Base-by-base conservation (phyloP, 305 asterid species). In the Striga hermonthica region DNA sequence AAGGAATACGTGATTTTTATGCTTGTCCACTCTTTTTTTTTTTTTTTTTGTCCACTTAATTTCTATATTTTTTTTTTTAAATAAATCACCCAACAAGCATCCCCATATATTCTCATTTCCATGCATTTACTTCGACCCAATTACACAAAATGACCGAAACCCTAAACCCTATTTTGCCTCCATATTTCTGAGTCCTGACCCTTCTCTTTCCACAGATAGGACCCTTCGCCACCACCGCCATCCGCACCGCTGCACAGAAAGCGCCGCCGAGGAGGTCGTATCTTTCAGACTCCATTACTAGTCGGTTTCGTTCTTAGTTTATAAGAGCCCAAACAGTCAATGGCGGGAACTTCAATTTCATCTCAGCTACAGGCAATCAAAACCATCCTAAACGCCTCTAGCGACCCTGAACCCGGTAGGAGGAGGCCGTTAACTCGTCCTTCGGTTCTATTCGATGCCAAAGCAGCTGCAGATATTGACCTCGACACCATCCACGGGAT, bases 401-500 rank as follows among this genome's bases (percentile, higher is more conserved):
- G 78, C 22, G 93, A 85, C 13, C 67, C 88, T 0, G 97, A 86
- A 64, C 86, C 91, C 57, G 88, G 83, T 5, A 88, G 79, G 70
- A 73, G 79, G 50, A 86, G 86, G 15, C 95, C 97, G 8, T 65
- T 84, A 15, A 86, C 91, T 50, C 95, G 97, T 0, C 94, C 94
- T 53, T 90, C 98, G 8, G 64, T 93, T 48, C 54, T 93, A 4
- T 93, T 75, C 73, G 88, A 83, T 69, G 89, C 89, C 37, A 90
- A 82, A 79, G 76, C 76, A 44, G 98, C 98, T 31, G 97, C 98
- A 0, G 98, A 90, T 70, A 69, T 84, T 34, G 94, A 82, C 81
- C 60, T 84, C 55, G 96, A 90, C 34, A 71, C 91, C 56, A 81
- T 90, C 66, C 65, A 69, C 78, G 50, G 34, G 66, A 63, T 79